Conservation (phyloP, 106 monocot genomes). For the Dactylorhiza incarnata region DNA sequence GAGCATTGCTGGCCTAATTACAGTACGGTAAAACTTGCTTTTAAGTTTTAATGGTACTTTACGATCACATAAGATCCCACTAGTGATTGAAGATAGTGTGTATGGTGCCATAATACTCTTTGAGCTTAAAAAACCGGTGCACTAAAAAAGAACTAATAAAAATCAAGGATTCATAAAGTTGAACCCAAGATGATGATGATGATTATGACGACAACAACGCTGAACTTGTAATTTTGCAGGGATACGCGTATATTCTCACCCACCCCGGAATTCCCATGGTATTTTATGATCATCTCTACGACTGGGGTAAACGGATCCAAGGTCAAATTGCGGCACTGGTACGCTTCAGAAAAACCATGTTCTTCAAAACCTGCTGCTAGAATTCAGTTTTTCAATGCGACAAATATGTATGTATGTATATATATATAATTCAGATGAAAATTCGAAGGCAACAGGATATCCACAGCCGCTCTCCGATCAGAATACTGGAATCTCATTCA, state of each 20-base stretch:
- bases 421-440: constrained; percentile 29
- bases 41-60: too few species aligned
- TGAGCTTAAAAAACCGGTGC: too few species aligned
- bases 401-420: neutral
- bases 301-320: constrained; percentile 56
- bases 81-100: too few species aligned
- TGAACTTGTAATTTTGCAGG: constrained; percentile 25
- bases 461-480: constrained; percentile 59
- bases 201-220: too few species aligned
- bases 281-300: constrained; percentile 86
- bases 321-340: constrained; percentile 78
- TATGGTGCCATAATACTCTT: too few species aligned
- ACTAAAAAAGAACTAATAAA: too few species aligned
- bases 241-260: constrained; percentile 89
- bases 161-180: neutral
- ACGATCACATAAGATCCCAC: too few species aligned
- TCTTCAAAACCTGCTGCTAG: neutral
- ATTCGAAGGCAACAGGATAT: constrained; percentile 49
- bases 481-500: constrained; percentile 50
- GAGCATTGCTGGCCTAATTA: too few species aligned
- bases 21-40: too few species aligned
- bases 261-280: constrained; percentile 56
- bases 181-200: too few species aligned
- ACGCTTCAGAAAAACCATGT: neutral
- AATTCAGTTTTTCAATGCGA: neutral